These are phyloP conservation scores for Geotrichum candidum DNA, from an alignment of 1,139 yeast species.

Conservation along the genomic window DNA sequence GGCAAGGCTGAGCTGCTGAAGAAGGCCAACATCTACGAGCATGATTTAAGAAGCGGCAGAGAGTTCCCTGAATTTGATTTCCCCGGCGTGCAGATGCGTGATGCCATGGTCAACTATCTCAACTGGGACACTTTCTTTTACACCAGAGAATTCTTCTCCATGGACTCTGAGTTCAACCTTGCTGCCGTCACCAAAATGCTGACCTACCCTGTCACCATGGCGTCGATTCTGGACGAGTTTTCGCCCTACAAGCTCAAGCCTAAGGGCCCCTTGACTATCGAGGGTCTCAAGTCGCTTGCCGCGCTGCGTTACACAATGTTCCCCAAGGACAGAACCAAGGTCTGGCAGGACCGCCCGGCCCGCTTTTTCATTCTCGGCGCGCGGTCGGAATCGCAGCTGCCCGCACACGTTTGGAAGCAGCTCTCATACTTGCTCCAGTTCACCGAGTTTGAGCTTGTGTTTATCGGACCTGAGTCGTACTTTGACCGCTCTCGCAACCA, in stretches of 20 bases:
- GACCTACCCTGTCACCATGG: conserved; percentile 88
- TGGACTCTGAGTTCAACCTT: conserved; percentile 94
- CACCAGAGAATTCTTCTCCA: conserved; percentile 86
- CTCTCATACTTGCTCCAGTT: conserved; percentile 80
- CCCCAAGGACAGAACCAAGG: conserved; percentile 52
- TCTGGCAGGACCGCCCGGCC: conserved; percentile 78
- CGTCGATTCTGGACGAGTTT: conserved; percentile 71
- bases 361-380: conserved; percentile 88
- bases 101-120: conserved; percentile 68
- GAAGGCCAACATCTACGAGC: conserved; percentile 88
- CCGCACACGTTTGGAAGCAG: conserved; percentile 95
- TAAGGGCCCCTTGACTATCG: conserved; percentile 81
- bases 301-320: conserved; percentile 86
- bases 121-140: conserved; percentile 93
- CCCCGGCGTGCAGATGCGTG: conserved; percentile 75
- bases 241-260: conserved; percentile 81
- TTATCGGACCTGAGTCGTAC: conserved; percentile 88
- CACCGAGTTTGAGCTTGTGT: conserved; percentile 75
- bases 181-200: conserved; percentile 94
- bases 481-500: conserved; percentile 59
- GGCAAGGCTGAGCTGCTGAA: conserved; percentile 67
- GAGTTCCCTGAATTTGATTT: conserved; percentile 92
- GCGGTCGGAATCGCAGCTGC: conserved; percentile 87
- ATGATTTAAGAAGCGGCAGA: conserved; percentile 88
- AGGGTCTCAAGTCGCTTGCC: conserved; percentile 87